Base-by-base conservation (phyloP, 495 filamentous ascomycete species). In the Chaetomium fimeti region DNA sequence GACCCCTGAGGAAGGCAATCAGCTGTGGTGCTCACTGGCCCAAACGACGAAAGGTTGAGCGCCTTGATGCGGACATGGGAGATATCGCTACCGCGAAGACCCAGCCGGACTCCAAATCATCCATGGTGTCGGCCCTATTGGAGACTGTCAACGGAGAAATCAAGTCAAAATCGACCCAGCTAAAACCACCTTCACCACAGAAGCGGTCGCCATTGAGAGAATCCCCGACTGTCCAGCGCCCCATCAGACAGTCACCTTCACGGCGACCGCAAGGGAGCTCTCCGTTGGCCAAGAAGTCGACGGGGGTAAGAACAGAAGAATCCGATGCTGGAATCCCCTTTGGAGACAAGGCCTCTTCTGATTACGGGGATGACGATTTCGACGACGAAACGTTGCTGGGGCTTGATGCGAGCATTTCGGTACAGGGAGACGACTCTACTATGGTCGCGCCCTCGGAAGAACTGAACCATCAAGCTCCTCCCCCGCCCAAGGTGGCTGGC, bases 1-100 rank as follows among this genome's bases (percentile, higher is more conserved):
- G 82, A 51, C 79, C 82, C 0, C 71, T 92, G 58, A 82, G 87
- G 70, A 85, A 89, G 62, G 83, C 88, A 0, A 80, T 85, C 27
- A 95, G 92, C 74, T 95, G 86, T 71, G 91, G 89, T 47, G 85
- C 75, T 32, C 82, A 86, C 67, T 89, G 85, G 80, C 85, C 86
- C 12, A 89, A 89, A 72, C 77, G 85, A 51, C 77, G 86, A 42
- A 80, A 75, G 64, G 77, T 75, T 2, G 76, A 79, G 29, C 71
- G 73, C n/a, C 43, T 68, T 1, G 64, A 70, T 24, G 62, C 55
- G 0, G 68, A 66, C 40, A 56, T 63, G 2, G 65, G 36, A 18
- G 28, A 58, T 27, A 53, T 47, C 9, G 49, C 66, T 11, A 57
- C 68, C 28, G 66, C 63, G 9, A 61, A 62, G 47, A 51, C 66